Percentiles rank a stretch among this genome's conserved stretches.
phyloP scores from a whole-genome alignment of 257 asterid species.

The Jaltomata sinuosa region DNA sequence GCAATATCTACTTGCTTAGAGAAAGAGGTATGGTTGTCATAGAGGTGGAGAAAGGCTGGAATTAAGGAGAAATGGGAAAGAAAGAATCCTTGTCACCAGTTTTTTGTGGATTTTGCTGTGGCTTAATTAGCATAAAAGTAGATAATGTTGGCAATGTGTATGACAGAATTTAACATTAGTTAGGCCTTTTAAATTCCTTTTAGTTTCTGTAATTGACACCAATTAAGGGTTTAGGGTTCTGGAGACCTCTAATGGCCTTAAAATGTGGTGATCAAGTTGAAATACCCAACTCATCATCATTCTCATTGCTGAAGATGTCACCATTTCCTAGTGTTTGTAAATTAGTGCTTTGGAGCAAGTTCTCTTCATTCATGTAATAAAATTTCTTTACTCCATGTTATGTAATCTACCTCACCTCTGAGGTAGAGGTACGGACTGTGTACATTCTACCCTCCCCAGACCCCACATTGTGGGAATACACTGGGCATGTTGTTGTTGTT shows the following conservation, averaged over 20 bases:
- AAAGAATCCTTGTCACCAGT: not conserved
- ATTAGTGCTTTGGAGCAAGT: not conserved
- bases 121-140: not conserved
- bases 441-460: too few species aligned
- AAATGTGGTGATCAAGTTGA: not conserved
- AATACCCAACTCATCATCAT: not conserved
- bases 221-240: not conserved
- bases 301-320: not conserved
- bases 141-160: not conserved
- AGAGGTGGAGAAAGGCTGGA: not conserved
- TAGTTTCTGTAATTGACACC: not conserved
- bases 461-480: too few species aligned
- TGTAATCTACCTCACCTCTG: too few species aligned
- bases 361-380: not conserved
- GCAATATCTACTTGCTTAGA: not conserved
- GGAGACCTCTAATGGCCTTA: not conserved
- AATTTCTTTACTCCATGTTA: not conserved
- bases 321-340: not conserved
- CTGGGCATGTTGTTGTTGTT: too few species aligned
- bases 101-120: not conserved
- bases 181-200: not conserved
- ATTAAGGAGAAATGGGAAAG: not conserved
- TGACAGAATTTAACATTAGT: not conserved
- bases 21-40: not conserved
- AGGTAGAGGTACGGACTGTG: too few species aligned